phyloP scores from a whole-genome alignment of 306 rosid species.

The Inga leiocalycina region DNA sequence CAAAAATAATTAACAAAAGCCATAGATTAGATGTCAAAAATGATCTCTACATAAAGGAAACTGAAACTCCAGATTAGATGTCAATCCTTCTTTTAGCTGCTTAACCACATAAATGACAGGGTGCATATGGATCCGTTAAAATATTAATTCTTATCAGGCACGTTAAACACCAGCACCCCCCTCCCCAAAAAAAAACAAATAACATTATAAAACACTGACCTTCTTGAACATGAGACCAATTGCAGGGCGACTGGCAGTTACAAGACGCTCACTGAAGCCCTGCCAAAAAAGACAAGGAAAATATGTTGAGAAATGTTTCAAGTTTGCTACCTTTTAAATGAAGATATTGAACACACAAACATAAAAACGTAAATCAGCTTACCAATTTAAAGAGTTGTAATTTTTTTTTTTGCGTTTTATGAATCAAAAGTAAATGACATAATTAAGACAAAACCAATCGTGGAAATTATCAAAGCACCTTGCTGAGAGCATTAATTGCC shows the following conservation, averaged over 20 bases:
- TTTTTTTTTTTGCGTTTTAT: neutral
- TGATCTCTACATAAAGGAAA: neutral
- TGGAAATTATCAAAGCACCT: slow-evolving; percentile 56
- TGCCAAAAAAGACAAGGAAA: slow-evolving; percentile 33
- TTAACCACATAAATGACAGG: slow-evolving; percentile 18
- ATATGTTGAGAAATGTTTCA: slow-evolving; percentile 1
- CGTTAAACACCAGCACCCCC: neutral
- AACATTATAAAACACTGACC: slow-evolving; percentile 51
- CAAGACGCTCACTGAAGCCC: slow-evolving; percentile 99
- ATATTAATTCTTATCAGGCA: slow-evolving; percentile 5
- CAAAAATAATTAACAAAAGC: neutral
- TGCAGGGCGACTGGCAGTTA: slow-evolving; percentile 92
- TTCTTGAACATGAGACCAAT: slow-evolving; percentile 95
- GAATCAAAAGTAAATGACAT: neutral
- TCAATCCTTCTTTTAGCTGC: slow-evolving; percentile 1
- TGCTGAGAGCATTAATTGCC: slow-evolving; percentile 96
- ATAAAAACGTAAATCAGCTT: neutral
- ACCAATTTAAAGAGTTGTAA: neutral
- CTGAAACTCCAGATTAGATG: neutral
- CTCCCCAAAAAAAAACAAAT: neutral
- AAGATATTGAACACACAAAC: neutral
- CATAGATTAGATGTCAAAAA: slow-evolving; percentile 17
- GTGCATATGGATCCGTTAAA: slow-evolving; percentile 7
- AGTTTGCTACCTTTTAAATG: slow-evolving; percentile 12
- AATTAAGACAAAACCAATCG: slow-evolving; percentile 2